Evolutionary conservation across 108 stramenopile species (phyloP).

Genomic region (Nitzschia palea): DNA sequence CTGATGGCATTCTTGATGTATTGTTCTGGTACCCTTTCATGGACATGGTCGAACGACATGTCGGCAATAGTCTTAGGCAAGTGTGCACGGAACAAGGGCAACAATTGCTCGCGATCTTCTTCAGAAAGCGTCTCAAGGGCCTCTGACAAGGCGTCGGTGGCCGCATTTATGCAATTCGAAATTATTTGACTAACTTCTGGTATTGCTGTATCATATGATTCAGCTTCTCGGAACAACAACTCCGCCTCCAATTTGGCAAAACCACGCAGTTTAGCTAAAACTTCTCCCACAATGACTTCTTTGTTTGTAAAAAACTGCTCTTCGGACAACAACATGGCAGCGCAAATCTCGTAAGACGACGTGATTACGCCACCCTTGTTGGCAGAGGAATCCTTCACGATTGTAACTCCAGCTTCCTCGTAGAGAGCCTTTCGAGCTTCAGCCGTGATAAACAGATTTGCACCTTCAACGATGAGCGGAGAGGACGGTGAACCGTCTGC

Average conservation of each 20-base stretch:
- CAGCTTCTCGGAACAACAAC: conserved; percentile 95
- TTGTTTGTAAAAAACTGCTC: conserved; percentile 94
- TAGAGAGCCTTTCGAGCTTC: conserved; percentile 91
- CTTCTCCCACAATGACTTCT: conserved; percentile 89
- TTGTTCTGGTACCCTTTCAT: conserved; percentile 78
- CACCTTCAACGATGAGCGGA: conserved; percentile 95
- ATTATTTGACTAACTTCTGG: conserved; percentile 89
- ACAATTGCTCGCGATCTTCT: conserved; percentile 65
- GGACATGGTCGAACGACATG: conserved; percentile 78
- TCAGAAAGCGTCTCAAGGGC: conserved; percentile 73
- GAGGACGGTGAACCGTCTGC: conserved; percentile 84
- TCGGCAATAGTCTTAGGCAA: conserved; percentile 90
- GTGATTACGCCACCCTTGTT: conserved; percentile 99
- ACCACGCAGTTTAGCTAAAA: conserved; percentile 84
- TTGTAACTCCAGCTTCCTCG: conserved; percentile 91
- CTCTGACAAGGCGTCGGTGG: conserved; percentile 89
- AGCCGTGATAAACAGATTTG: conserved; percentile 92
- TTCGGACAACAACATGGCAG: conserved; percentile 92
- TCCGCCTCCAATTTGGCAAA: conserved; percentile 92
- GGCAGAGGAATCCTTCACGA: conserved; percentile 98
- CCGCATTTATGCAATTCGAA: conserved; percentile 86
- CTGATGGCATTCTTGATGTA: conserved; percentile 95
- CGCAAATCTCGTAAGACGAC: conserved; percentile 93
- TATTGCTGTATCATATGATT: conserved; percentile 73
- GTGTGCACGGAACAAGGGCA: conserved; percentile 84